Evolutionary conservation across 495 filamentous ascomycete genomes (phyloP).

Genomic region (Penicillium parvum): DNA sequence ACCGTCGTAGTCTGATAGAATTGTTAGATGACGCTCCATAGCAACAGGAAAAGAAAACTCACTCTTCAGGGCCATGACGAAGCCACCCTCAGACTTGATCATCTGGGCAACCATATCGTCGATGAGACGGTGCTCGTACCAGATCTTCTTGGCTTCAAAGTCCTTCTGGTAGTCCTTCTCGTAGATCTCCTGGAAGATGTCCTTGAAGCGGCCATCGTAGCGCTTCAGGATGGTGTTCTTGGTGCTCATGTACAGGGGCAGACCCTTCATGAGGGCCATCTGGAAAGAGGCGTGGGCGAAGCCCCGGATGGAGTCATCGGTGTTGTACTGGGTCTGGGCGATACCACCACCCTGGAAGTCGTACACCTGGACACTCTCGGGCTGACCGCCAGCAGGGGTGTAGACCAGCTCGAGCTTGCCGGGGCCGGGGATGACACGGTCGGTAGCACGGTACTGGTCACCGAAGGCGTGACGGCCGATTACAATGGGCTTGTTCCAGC

Average conservation of each 20-base stretch:
- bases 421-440: slow-evolving; percentile 71
- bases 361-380: slow-evolving; percentile 83
- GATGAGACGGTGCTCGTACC: slow-evolving; percentile 98
- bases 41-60: slow-evolving; percentile 24
- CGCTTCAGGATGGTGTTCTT: slow-evolving; percentile 99
- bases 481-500: slow-evolving; percentile 98
- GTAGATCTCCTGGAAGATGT: slow-evolving; percentile 97
- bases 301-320: slow-evolving; percentile 85
- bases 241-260: slow-evolving; percentile 97
- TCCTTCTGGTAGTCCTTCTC: slow-evolving; percentile 78
- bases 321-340: slow-evolving; percentile 95
- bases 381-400: slow-evolving; percentile 77
- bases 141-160: slow-evolving; percentile 88
- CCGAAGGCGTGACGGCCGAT: slow-evolving; percentile 98
- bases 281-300: slow-evolving; percentile 97
- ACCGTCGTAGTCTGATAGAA: slow-evolving; percentile 83
- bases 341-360: slow-evolving; percentile 87
- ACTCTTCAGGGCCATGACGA: slow-evolving; percentile 98
- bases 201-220: slow-evolving; percentile 97
- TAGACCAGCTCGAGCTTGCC: slow-evolving; percentile 92
- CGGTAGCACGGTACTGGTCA: slow-evolving; percentile 96
- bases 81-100: slow-evolving; percentile 95
- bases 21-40: slow-evolving; percentile 7
- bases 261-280: slow-evolving; percentile 76
- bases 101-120: slow-evolving; percentile 99